phyloP scores from a whole-genome alignment of 129 eudicot genomes.

The Flaveria robusta region DNA sequence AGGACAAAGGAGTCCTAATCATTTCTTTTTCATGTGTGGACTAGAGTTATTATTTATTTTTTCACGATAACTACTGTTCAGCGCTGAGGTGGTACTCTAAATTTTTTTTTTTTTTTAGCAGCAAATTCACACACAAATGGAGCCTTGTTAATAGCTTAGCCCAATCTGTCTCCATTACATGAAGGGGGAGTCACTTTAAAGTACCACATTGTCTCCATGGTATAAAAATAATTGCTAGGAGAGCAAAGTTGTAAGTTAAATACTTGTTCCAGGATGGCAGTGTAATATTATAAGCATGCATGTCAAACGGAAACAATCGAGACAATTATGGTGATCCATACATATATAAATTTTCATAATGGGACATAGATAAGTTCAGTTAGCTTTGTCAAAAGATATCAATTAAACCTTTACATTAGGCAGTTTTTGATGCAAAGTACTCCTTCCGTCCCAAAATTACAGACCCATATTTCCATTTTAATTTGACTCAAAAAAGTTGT shows the following conservation, averaged over 20 bases:
- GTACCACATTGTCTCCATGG: background rate
- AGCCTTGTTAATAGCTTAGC: constrained; percentile 8
- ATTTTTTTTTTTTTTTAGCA: background rate
- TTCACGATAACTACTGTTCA: background rate
- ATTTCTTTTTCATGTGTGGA: background rate
- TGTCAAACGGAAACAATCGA: constrained; percentile 2
- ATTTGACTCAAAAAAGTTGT: background rate
- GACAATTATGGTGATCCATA: constrained; percentile 14
- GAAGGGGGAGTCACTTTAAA: background rate
- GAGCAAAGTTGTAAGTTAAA: background rate
- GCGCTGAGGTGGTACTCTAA: background rate
- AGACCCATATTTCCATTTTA: background rate
- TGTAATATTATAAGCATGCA: background rate
- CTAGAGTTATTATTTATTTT: background rate
- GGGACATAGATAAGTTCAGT: background rate
- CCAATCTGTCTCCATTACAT: background rate
- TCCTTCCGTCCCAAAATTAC: background rate
- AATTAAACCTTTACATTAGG: background rate
- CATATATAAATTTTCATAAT: background rate
- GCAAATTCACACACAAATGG: background rate
- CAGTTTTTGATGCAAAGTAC: constrained; percentile 11
- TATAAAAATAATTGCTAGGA: background rate
- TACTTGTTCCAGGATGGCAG: background rate
- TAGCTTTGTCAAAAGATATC: background rate
- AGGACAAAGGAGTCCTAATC: background rate